phyloP scores from a whole-genome alignment of 257 asterid species.

The Ajuga chamaepitys region DNA sequence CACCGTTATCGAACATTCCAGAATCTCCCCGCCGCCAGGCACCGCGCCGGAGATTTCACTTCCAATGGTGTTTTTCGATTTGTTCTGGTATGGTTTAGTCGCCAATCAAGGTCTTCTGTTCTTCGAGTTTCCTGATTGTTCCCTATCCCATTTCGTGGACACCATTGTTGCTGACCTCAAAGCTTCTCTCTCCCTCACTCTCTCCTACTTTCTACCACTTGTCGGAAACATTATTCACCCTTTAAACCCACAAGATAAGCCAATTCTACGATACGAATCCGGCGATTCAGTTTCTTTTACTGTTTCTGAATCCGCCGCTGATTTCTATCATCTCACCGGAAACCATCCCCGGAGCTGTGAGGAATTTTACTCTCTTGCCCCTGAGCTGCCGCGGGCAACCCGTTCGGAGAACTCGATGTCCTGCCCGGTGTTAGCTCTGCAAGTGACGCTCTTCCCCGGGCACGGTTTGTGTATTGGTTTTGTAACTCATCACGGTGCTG shows the following conservation, averaged over 20 bases:
- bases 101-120: too few relatives aligned
- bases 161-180: constrained; percentile 12
- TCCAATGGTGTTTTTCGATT: too few relatives aligned
- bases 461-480: constrained; percentile 21
- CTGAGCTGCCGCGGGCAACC: not conserved
- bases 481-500: constrained; percentile 3
- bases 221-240: constrained; percentile 17
- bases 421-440: constrained; percentile 18
- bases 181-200: constrained; percentile 11
- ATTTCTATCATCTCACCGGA: constrained; percentile 5
- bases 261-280: not conserved
- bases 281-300: not conserved
- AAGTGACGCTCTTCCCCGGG: constrained; percentile 25
- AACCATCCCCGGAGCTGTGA: not conserved
- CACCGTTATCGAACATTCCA: too few relatives aligned
- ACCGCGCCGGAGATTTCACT: too few relatives aligned
- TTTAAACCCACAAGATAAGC: not conserved
- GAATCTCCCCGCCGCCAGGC: too few relatives aligned
- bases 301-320: constrained; percentile 12
- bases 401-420: not conserved
- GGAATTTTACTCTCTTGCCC: constrained; percentile 4
- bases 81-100: too few relatives aligned
- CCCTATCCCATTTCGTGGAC: not conserved
- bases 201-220: not conserved
- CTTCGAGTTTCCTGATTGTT: not conserved